These are phyloP conservation scores for Penicillium longicatenatum DNA, from an alignment of 495 filamentous ascomycete species.

Conservation along the genomic window DNA sequence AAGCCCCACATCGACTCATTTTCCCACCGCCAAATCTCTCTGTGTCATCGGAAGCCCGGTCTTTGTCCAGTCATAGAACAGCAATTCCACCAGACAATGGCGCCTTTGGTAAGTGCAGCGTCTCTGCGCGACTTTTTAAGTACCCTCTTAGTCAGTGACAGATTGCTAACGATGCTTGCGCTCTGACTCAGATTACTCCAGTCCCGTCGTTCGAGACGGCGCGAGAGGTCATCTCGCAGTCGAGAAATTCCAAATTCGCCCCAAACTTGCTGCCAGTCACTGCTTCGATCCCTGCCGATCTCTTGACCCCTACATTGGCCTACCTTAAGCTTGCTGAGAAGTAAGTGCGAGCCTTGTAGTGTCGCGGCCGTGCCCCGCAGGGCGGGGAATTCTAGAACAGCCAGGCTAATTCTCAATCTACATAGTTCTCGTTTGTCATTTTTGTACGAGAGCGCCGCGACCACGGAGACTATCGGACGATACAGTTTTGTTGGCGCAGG, in stretches of 20 bases:
- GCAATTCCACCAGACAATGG: slow-evolving; percentile 29
- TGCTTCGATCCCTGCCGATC: slow-evolving; percentile 83
- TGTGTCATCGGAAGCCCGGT: slow-evolving; percentile 13
- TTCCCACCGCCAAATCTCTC: slow-evolving; percentile 31
- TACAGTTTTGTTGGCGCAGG: slow-evolving; percentile 95
- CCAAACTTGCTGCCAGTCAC: slow-evolving; percentile 87
- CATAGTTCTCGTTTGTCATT: slow-evolving; percentile 59
- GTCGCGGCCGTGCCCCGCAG: slow-evolving; percentile 5
- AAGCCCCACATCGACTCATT: slow-evolving; percentile 27
- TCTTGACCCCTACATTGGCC: slow-evolving; percentile 86
- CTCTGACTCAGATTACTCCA: slow-evolving; percentile 39
- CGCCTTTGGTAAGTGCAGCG: slow-evolving; percentile 35
- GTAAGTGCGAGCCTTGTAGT: slow-evolving; percentile 46
- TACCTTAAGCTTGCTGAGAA: slow-evolving; percentile 85
- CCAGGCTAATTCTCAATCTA: slow-evolving; percentile 16
- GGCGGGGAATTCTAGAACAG: slow-evolving; percentile 7
- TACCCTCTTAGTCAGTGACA: slow-evolving; percentile 3
- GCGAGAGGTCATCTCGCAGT: slow-evolving; percentile 53
- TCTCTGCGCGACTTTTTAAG: background rate
- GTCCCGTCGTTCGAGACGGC: slow-evolving; percentile 48
- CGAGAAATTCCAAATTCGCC: slow-evolving; percentile 51
- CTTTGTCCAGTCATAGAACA: slow-evolving; percentile 4
- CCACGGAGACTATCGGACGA: slow-evolving; percentile 84
- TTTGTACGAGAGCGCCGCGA: slow-evolving; percentile 92
- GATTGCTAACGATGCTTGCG: slow-evolving; percentile 1